phyloP scores from a whole-genome alignment of 306 rosid genomes.

The Sicyos edulis region DNA sequence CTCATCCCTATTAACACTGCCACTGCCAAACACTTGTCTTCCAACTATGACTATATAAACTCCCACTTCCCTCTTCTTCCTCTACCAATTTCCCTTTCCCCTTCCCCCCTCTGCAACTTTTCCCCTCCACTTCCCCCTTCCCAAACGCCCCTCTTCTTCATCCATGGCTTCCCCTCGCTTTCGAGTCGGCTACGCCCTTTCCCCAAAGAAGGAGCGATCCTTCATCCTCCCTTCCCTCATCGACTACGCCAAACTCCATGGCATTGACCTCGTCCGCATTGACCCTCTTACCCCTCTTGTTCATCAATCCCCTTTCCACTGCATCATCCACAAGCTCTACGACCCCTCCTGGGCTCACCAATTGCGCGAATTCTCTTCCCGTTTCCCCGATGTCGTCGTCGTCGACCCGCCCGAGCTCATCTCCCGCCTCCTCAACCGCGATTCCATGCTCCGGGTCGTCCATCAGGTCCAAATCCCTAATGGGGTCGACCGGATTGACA shows the following conservation, averaged over 20 bases:
- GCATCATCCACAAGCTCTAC: constrained; percentile 78
- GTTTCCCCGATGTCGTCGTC: constrained; percentile 54
- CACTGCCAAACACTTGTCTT: constrained; percentile 5
- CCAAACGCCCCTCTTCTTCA: background rate
- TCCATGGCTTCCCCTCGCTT: constrained; percentile 25
- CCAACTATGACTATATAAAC: background rate
- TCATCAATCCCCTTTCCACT: constrained; percentile 75
- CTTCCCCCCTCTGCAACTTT: background rate
- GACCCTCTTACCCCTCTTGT: constrained; percentile 32
- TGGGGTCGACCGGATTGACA: constrained; percentile 54
- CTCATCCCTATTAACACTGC: too few species aligned
- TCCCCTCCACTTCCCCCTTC: background rate
- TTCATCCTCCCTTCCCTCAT: constrained; percentile 67
- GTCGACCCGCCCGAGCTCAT: constrained; percentile 73
- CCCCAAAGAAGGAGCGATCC: constrained; percentile 73
- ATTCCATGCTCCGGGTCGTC: constrained; percentile 88
- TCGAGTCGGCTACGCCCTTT: constrained; percentile 69
- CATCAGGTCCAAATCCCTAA: constrained; percentile 48
- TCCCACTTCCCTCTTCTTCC: background rate
- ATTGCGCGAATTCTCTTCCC: constrained; percentile 33
- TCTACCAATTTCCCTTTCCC: background rate
- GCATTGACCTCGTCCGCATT: constrained; percentile 56
- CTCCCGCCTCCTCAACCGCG: constrained; percentile 74
- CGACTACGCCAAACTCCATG: constrained; percentile 55
- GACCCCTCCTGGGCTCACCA: constrained; percentile 64